phyloP scores from a whole-genome alignment of 495 filamentous ascomycete species.

The Penicillium antarcticum region DNA sequence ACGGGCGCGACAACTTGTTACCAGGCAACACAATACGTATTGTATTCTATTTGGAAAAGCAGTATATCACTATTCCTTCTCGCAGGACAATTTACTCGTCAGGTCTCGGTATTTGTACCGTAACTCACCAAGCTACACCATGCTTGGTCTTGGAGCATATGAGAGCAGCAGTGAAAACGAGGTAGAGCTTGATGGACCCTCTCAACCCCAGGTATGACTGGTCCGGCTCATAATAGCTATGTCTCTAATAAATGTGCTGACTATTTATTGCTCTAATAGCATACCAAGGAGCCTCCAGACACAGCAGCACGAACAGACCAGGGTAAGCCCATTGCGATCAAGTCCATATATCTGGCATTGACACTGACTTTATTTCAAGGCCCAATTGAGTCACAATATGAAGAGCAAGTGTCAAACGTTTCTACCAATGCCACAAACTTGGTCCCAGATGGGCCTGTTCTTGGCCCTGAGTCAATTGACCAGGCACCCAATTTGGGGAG shows the following conservation, averaged over 20 bases:
- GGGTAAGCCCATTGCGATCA: conserved; percentile 11
- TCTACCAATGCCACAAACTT: not conserved
- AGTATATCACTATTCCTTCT: too few species aligned
- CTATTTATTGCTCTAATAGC: not conserved
- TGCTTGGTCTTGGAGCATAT: conserved; percentile 69
- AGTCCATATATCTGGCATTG: conserved; percentile 2
- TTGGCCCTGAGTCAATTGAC: conserved; percentile 40
- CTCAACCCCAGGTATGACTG: conserved; percentile 17
- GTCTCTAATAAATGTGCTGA: too few species aligned
- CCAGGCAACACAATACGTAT: too few species aligned
- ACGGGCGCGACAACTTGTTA: too few species aligned
- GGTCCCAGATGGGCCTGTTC: conserved; percentile 38
- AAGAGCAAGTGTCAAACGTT: not conserved
- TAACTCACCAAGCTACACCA: conserved; percentile 22
- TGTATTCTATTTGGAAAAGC: too few species aligned
- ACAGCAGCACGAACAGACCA: conserved; percentile 1
- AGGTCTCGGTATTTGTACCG: not conserved
- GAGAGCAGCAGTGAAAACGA: conserved; percentile 79
- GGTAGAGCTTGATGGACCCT: conserved; percentile 21
- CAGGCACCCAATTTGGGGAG: conserved; percentile 16
- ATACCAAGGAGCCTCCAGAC: not conserved
- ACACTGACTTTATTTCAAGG: conserved; percentile 6
- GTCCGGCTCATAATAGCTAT: not conserved
- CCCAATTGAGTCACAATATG: not conserved
- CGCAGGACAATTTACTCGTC: not conserved